Base-by-base conservation (phyloP, 2,329 filamentous ascomycete genomes). In the Aspergillus versicolor region DNA sequence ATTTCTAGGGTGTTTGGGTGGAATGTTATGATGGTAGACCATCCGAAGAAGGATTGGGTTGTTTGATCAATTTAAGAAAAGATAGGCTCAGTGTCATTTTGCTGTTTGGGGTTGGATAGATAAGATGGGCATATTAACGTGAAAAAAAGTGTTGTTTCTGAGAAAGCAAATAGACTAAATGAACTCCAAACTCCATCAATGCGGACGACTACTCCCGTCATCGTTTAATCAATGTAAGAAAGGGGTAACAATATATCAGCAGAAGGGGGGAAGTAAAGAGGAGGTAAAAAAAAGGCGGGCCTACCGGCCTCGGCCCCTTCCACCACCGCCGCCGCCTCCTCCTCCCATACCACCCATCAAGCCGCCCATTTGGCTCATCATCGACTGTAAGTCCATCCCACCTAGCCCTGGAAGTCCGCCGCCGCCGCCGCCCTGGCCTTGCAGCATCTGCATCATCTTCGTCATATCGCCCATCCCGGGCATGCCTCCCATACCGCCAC, bases 371-470 rank as follows among this genome's bases (percentile, higher is more conserved):
- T 89, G 88, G 71, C 88, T 86, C 82, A 84, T 84, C 85, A 94
- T 89, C 61, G 88, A 87, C 76, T 88, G 84, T 58, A 89, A 83
- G 27, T 87, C 86, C 61, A 81, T 81, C 3, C 78, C 78, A 6
- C 77, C 78, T 21, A 81, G 65, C 46, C 79, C 77, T 1, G 88
- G 87, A 81, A 92, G 86, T 0, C 84, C 85, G 22, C 85, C 84
- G 2, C 84, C 88, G 2, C 82, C 84, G 5, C 85, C 87, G 1
- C 86, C 87, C 17, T 87, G 87, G 4, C 88, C 89, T 50, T 96
- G 82, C 86, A 95, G 91, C 82, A 92, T 92, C 86, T 96, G 96
- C 65, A 97, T 84, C 89, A 96, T 95, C 81, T 94, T 93, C 85
- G 95, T 93, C 77, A 97, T 83, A 56, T 87, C 87, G 32, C 86